A percentile compares a stretch with the other conserved stretches of the same genome.
Evolutionary conservation across 345 rosid species (phyloP).

Genomic region (Microthlaspi erraticum): DNA sequence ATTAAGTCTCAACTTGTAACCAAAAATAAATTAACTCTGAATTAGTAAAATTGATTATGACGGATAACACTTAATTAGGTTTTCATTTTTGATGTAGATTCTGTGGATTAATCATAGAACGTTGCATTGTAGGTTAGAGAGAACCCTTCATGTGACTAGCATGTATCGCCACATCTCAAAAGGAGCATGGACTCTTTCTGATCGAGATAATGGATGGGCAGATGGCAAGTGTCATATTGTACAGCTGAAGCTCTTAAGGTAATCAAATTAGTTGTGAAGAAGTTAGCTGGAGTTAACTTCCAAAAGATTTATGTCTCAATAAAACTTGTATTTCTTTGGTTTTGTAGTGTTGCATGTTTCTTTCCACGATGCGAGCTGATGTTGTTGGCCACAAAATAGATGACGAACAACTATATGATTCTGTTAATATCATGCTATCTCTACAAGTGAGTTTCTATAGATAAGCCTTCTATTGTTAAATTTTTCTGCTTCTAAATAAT

Average conservation of each 20-base stretch:
- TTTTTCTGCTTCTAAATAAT: background rate
- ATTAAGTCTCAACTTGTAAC: too few relatives aligned
- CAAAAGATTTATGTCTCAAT: background rate
- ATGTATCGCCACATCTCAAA: constrained; percentile 65
- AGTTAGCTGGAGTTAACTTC: background rate
- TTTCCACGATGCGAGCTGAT: constrained; percentile 66
- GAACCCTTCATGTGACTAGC: constrained; percentile 59
- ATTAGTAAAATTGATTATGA: too few relatives aligned
- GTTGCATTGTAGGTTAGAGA: constrained; percentile 48
- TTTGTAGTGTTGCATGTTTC: constrained; percentile 59
- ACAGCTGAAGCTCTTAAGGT: constrained; percentile 70
- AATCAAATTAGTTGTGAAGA: background rate
- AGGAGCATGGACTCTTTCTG: constrained; percentile 67
- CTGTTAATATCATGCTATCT: constrained; percentile 64
- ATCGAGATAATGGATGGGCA: constrained; percentile 67
- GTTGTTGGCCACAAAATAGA: constrained; percentile 60
- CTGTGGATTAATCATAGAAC: background rate
- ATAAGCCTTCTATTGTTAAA: background rate
- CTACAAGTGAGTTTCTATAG: constrained; percentile 48
- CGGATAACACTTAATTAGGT: too few relatives aligned
- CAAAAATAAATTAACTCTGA: too few relatives aligned
- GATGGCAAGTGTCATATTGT: constrained; percentile 75
- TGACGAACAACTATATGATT: constrained; percentile 49
- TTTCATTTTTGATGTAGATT: too few relatives aligned
- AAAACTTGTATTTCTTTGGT: background rate